These are phyloP conservation scores for Cercospora zeina DNA, from an alignment of 2,329 filamentous ascomycete species.

Conservation along the genomic window DNA sequence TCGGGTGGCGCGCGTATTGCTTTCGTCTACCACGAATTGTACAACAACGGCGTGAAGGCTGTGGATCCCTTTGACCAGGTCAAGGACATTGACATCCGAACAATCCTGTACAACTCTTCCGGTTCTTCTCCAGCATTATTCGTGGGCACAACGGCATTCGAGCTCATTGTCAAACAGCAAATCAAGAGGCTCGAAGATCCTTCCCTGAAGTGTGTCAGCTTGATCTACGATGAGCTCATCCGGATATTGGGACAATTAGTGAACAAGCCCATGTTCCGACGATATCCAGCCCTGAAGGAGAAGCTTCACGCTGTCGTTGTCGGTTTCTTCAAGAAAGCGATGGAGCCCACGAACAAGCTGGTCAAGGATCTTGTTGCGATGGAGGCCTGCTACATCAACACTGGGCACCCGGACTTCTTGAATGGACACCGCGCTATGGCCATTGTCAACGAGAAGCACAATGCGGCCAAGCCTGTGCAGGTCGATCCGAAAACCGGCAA, in stretches of 20 bases:
- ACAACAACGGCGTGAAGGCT: conserved; percentile 95
- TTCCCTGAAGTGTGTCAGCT: conserved; percentile 92
- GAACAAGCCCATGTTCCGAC: conserved; percentile 82
- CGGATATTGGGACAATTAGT: conserved; percentile 90
- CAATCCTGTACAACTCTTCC: conserved; percentile 98
- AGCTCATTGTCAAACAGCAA: conserved; percentile 97
- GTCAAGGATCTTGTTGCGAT: conserved; percentile 90
- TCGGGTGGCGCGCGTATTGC: conserved; percentile 97
- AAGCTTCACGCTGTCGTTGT: conserved; percentile 94
- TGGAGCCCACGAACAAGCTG: conserved; percentile 97
- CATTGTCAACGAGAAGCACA: conserved; percentile 91
- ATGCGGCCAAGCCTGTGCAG: conserved; percentile 78
- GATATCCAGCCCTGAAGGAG: conserved; percentile 94
- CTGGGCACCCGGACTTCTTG: conserved; percentile 94
- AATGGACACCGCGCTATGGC: conserved; percentile 98
- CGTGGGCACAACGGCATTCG: conserved; percentile 96
- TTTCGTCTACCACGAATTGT: conserved; percentile 98
- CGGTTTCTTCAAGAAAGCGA: conserved; percentile 93
- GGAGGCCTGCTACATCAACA: conserved; percentile 98
- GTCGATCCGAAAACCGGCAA: conserved; percentile 99
- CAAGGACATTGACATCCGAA: conserved; percentile 96
- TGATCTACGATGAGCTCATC: conserved; percentile 96
- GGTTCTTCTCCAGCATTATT: conserved; percentile 95
- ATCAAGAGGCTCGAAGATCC: conserved; percentile 96
- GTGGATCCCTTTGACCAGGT: conserved; percentile 96